Conservation (phyloP, 495 filamentous ascomycete genomes). For the Ramalina intermedia region DNA sequence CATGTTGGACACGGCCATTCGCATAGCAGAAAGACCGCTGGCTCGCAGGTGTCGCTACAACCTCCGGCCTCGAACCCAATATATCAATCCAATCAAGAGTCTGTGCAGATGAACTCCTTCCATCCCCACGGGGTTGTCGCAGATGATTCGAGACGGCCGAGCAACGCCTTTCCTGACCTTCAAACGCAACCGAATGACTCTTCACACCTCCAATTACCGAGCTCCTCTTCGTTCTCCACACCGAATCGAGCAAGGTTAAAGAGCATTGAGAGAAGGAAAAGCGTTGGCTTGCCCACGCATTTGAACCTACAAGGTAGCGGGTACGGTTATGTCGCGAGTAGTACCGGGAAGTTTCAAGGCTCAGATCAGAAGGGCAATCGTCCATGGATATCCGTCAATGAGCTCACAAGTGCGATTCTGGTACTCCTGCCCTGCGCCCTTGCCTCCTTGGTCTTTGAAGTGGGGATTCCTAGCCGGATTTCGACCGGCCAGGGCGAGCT, state of each 20-base stretch:
- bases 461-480: not conserved
- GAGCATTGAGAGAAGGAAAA: constrained; percentile 15
- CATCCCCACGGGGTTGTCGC: not conserved
- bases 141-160: not conserved
- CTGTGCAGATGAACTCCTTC: not conserved
- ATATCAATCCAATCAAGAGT: constrained; percentile 2
- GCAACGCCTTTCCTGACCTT: not conserved
- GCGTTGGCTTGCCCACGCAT: constrained; percentile 15
- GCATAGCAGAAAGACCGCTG: constrained; percentile 8
- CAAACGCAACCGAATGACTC: not conserved
- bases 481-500: not conserved
- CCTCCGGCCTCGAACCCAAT: constrained; percentile 1
- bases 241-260: constrained; percentile 9
- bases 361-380: constrained; percentile 3
- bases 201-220: constrained; percentile 3
- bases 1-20: constrained; percentile 11
- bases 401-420: constrained; percentile 21
- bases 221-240: constrained; percentile 9
- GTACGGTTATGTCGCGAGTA: constrained; percentile 9
- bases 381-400: constrained; percentile 15
- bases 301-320: constrained; percentile 10
- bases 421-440: constrained; percentile 13
- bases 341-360: constrained; percentile 1
- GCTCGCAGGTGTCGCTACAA: constrained; percentile 6
- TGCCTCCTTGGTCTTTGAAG: not conserved